Percentiles rank a stretch among this genome's conserved stretches.
Evolutionary conservation across 495 filamentous ascomycete genomes (phyloP).

Genomic region (Rhizodiscina lignyota): DNA sequence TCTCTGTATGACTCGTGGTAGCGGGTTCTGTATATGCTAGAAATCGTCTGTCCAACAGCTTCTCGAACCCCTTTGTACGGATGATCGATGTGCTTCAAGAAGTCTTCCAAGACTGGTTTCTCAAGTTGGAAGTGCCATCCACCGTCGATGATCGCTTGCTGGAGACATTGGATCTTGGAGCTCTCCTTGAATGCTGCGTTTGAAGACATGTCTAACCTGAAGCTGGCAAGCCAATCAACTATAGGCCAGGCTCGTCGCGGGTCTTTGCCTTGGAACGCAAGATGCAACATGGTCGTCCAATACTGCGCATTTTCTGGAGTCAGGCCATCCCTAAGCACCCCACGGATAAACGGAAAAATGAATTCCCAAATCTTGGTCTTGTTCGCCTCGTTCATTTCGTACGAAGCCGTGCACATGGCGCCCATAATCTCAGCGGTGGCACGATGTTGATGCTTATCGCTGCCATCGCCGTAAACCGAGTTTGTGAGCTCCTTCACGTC

Average conservation of each 20-base stretch:
- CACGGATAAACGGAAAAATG: slow-evolving; percentile 72
- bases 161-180: slow-evolving; percentile 81
- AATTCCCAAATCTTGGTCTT: slow-evolving; percentile 71
- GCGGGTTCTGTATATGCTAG: slow-evolving; percentile 69
- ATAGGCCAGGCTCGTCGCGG: slow-evolving; percentile 75
- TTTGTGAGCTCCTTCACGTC: slow-evolving; percentile 69
- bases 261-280: slow-evolving; percentile 70
- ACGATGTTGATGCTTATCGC: slow-evolving; percentile 94
- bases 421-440: slow-evolving; percentile 91
- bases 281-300: slow-evolving; percentile 85
- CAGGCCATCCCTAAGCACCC: slow-evolving; percentile 73
- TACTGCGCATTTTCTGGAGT: slow-evolving; percentile 89
- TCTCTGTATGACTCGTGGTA: slow-evolving; percentile 86
- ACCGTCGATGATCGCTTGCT: slow-evolving; percentile 70
- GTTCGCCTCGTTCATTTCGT: slow-evolving; percentile 50
- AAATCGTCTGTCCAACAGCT: slow-evolving; percentile 79
- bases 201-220: slow-evolving; percentile 81
- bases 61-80: slow-evolving; percentile 95
- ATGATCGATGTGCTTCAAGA: slow-evolving; percentile 82
- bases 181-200: slow-evolving; percentile 99
- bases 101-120: slow-evolving; percentile 75
- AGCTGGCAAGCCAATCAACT: slow-evolving; percentile 65
- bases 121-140: slow-evolving; percentile 96
- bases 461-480: slow-evolving; percentile 72
- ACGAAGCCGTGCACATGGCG: slow-evolving; percentile 58